Evolutionary conservation across 169 alveolate genomes (phyloP).

Genomic region (Eimeria falciformis): DNA sequence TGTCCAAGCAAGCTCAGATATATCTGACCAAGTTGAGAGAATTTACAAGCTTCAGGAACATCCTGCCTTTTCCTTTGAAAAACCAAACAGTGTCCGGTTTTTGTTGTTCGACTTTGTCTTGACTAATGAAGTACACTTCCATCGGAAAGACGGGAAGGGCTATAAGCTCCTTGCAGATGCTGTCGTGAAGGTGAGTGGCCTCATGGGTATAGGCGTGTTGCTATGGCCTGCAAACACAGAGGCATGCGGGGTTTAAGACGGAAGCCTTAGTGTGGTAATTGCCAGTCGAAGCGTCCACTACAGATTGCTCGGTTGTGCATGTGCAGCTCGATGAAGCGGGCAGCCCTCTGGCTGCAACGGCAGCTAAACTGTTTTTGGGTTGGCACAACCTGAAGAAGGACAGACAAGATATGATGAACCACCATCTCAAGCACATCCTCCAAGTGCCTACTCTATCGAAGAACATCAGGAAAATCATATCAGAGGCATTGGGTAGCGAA

Average conservation of each 20-base stretch:
- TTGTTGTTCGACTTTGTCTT: conserved; percentile 17
- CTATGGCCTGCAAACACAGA: neutral
- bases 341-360: neutral
- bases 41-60: conserved; percentile 72
- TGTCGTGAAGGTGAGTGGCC: conserved; percentile 16
- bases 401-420: conserved; percentile 39
- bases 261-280: neutral
- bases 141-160: conserved; percentile 71
- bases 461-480: conserved; percentile 15
- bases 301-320: neutral
- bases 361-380: neutral
- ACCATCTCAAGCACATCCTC: conserved; percentile 39
- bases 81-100: conserved; percentile 68
- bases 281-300: neutral
- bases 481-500: conserved; percentile 19
- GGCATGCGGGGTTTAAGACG: too few species aligned
- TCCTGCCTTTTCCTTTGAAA: conserved; percentile 59
- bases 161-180: conserved; percentile 72
- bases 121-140: conserved; percentile 36
- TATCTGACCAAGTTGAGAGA: conserved; percentile 57
- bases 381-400: neutral
- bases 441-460: conserved; percentile 1
- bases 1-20: conserved; percentile 73
- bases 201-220: neutral
- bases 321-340: neutral